Evolutionary conservation across 192 early-diverging fungal genomes (phyloP).

Genomic region (Rhizoclosmatium globosum): DNA sequence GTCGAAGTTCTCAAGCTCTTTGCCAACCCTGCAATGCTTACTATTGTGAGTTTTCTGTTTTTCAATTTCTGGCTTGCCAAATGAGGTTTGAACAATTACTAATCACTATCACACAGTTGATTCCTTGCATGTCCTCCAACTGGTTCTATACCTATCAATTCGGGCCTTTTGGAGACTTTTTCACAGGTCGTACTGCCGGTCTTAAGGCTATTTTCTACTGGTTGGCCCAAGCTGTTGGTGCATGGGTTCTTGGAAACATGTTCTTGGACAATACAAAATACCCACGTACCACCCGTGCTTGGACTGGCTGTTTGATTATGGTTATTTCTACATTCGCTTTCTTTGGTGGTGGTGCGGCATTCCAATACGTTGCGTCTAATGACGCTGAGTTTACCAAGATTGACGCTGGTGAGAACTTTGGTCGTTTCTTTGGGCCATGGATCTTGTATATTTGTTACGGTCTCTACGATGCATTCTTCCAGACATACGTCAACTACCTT

Average conservation of each 20-base stretch:
- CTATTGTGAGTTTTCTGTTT: neutral
- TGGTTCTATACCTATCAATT: slow-evolving; percentile 86
- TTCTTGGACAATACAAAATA: slow-evolving; percentile 1
- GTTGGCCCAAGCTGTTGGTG: neutral
- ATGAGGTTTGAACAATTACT: too few species aligned
- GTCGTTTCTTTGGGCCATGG: slow-evolving; percentile 55
- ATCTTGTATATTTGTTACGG: slow-evolving; percentile 81
- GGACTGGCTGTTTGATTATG: neutral
- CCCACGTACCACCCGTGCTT: slow-evolving; percentile 1
- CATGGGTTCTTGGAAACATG: slow-evolving; percentile 19
- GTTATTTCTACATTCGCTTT: neutral
- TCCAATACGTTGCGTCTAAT: neutral
- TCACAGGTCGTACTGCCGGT: neutral
- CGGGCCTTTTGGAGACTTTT: slow-evolving; percentile 16
- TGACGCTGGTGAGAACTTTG: neutral
- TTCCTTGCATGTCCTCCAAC: slow-evolving; percentile 75
- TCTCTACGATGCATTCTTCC: slow-evolving; percentile 81
- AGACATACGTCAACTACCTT: slow-evolving; percentile 82
- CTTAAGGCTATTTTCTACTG: slow-evolving; percentile 20
- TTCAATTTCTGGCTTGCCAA: too few species aligned
- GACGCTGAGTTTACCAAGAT: neutral
- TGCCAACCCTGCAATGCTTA: slow-evolving; percentile 68
- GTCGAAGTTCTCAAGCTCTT: slow-evolving; percentile 66
- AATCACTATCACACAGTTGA: neutral
- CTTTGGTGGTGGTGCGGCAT: neutral